Evolutionary conservation across 2,329 filamentous ascomycete species (phyloP), one percentile per base, ranked within the genome.

Genomic region (Trichoderma endophyticum): DNA sequence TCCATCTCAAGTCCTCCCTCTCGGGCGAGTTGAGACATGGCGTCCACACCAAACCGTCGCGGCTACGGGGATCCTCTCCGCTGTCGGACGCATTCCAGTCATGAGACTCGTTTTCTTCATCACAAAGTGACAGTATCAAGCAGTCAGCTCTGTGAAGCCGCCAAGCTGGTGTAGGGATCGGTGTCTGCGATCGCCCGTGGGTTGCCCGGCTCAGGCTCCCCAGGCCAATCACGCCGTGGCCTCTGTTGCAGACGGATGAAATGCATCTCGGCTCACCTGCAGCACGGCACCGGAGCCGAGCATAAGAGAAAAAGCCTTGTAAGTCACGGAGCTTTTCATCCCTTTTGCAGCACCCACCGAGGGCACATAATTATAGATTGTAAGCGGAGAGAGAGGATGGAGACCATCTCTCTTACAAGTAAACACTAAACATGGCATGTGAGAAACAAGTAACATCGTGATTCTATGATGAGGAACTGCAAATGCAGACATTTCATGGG

Each of bases 81-180:
- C 68, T 71, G 68, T 71, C 68, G 68, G 68, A 71, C 59, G 68
- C 68, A 71, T 57, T 67, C 68, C 28, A 64, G 68, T 70, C 66
- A 70, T 70, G 66, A 11, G 66, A 62, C 66, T 48, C 9, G 15
- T 5, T 28, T 28, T 28, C 26, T 51, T 32, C 39, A 69, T 69
- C 21, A 21, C 39, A 51, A 61, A 70, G 36, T 54, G 66, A 70
- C 57, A 26, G 56, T 4, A 60, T n/a, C 66, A 21, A 32, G 7
- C 24, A 12, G 54, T 48, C 26, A 67, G 39, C 56, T 36, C 21
- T 61, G 24, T 12, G 39, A 26, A 54, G 8, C 21, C 43, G 12
- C 36, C 15, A 36, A 36, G 34, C 21, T 51, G 39, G 28, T 14
- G 66, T 62, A 66, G 18, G 57, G 57, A 59, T 62, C 30, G 57